phyloP scores from a whole-genome alignment of 1,284 basidiomycete genomes.

The Boletellus deceptivus region DNA sequence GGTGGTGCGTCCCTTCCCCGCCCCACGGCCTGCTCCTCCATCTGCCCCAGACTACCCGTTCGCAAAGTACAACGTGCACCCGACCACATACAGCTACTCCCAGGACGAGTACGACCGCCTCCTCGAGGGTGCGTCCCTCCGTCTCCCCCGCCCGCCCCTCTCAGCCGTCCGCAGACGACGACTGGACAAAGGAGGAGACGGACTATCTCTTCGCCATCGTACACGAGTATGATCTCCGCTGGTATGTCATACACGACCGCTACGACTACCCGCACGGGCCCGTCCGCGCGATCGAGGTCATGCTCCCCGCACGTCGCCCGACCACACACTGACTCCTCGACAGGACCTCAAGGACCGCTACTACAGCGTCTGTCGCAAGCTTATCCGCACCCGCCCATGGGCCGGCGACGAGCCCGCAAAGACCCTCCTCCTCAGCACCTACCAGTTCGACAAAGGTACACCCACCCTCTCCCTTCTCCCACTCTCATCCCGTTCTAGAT shows the following conservation, averaged over 20 bases:
- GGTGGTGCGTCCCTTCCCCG: constrained; percentile 43
- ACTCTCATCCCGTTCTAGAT: constrained; percentile 44
- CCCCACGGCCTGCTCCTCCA: not conserved
- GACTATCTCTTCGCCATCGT: constrained; percentile 88
- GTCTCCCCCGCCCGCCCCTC: not conserved
- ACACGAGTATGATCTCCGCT: constrained; percentile 84
- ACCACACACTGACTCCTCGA: constrained; percentile 1
- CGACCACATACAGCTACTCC: constrained; percentile 78
- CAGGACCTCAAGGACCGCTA: constrained; percentile 96
- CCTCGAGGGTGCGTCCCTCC: constrained; percentile 60
- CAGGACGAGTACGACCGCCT: constrained; percentile 87
- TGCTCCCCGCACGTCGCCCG: constrained; percentile 11
- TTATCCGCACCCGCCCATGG: constrained; percentile 84
- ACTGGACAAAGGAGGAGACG: constrained; percentile 95
- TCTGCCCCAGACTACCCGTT: constrained; percentile 64
- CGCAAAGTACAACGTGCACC: constrained; percentile 75
- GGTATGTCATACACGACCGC: constrained; percentile 89
- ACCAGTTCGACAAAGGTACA: constrained; percentile 82
- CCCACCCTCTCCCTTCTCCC: not conserved
- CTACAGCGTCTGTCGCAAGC: constrained; percentile 87
- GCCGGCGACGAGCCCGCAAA: constrained; percentile 75
- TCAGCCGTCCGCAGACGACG: constrained; percentile 51
- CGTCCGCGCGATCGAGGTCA: constrained; percentile 68
- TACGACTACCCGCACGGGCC: constrained; percentile 69
- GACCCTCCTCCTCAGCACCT: constrained; percentile 64